Conservation (phyloP, 2,329 filamentous ascomycete genomes). For the Aspergillus uvarum region DNA sequence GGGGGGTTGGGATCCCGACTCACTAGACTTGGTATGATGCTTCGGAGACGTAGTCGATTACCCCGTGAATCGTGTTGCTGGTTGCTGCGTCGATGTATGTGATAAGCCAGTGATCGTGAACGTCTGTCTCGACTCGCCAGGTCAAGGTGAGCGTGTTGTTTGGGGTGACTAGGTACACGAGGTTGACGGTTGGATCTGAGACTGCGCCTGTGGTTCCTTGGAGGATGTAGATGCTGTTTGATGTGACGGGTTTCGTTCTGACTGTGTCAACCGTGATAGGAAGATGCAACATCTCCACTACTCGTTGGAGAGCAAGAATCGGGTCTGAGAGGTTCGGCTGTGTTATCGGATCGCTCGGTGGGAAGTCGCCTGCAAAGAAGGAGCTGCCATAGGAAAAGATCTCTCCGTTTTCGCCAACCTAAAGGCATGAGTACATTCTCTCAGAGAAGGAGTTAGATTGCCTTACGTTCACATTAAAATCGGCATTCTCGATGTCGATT, state of each 20-base stretch:
- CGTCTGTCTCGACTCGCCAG: constrained; percentile 17
- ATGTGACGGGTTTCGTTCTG: background rate
- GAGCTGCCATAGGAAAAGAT: constrained; percentile 19
- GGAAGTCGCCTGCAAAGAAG: constrained; percentile 13
- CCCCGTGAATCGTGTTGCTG: constrained; percentile 11
- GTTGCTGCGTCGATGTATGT: constrained; percentile 16
- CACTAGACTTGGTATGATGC: constrained; percentile 19
- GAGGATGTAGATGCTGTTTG: constrained; percentile 9
- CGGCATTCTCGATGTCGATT: constrained; percentile 19
- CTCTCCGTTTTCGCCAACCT: constrained; percentile 18
- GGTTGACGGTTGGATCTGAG: constrained; percentile 14
- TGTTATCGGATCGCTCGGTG: background rate
- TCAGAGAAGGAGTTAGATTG: background rate
- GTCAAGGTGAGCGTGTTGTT: constrained; percentile 9
- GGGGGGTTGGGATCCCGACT: background rate
- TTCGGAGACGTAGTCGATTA: constrained; percentile 17
- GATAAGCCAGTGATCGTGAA: constrained; percentile 16
- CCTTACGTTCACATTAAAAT: constrained; percentile 20
- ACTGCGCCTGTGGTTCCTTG: constrained; percentile 11
- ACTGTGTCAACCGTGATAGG: constrained; percentile 1
- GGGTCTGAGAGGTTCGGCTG: constrained; percentile 8
- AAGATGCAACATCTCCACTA: constrained; percentile 3
- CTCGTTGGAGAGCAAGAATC: constrained; percentile 8
- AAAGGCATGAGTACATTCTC: background rate
- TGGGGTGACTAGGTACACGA: constrained; percentile 14